phyloP scores from a whole-genome alignment of 805 yeast species.

The Candida tallmaniae region DNA sequence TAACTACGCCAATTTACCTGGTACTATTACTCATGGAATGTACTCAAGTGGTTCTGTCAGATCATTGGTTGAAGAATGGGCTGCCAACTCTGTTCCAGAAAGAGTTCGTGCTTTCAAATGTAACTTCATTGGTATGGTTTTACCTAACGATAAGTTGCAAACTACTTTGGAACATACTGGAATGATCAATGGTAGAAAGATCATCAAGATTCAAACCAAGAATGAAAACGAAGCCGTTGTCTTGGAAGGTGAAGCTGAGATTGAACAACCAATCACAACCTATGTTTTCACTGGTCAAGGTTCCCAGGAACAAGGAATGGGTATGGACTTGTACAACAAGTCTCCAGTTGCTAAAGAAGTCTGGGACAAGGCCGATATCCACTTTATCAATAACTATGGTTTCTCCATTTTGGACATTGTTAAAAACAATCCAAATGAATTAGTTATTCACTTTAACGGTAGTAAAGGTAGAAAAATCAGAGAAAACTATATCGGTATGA shows the following conservation, averaged over 20 bases:
- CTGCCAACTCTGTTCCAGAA: slow-evolving; percentile 93
- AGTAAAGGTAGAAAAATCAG: slow-evolving; percentile 93
- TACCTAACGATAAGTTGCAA: slow-evolving; percentile 87
- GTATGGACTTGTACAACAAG: slow-evolving; percentile 94
- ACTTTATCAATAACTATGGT: slow-evolving; percentile 90
- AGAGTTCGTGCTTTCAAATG: slow-evolving; percentile 95
- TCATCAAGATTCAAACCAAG: slow-evolving; percentile 84
- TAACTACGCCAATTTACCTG: slow-evolving; percentile 87
- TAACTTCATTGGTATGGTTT: slow-evolving; percentile 91
- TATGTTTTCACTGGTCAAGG: slow-evolving; percentile 99
- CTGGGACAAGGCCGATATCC: slow-evolving; percentile 97
- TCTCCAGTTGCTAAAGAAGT: slow-evolving; percentile 91
- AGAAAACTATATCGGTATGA: slow-evolving; percentile 93
- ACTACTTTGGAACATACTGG: slow-evolving; percentile 93
- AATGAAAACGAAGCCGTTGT: slow-evolving; percentile 79
- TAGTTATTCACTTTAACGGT: slow-evolving; percentile 97
- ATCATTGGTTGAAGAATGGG: slow-evolving; percentile 95
- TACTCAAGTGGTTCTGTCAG: slow-evolving; percentile 94
- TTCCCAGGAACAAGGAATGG: slow-evolving; percentile 99
- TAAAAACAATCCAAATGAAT: slow-evolving; percentile 89
- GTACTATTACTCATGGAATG: slow-evolving; percentile 99
- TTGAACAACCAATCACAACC: slow-evolving; percentile 95
- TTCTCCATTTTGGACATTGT: slow-evolving; percentile 96
- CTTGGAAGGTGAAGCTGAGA: slow-evolving; percentile 93
- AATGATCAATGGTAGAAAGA: slow-evolving; percentile 99